These are phyloP conservation scores for Plasmodium knowlesi DNA, from an alignment of 169 alveolate species.

Conservation along the genomic window DNA sequence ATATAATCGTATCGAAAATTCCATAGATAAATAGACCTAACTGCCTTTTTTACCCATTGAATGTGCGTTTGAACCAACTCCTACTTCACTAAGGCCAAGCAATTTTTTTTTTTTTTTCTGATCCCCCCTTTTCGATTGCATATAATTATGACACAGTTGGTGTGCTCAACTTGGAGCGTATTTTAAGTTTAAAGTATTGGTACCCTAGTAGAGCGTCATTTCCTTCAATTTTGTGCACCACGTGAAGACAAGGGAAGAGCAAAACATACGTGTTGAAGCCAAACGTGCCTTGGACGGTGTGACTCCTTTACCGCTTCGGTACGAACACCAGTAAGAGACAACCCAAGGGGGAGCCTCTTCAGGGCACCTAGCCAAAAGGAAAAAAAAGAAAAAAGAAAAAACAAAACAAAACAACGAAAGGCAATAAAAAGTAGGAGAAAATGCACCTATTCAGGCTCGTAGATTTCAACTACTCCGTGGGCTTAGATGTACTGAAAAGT, in stretches of 20 bases:
- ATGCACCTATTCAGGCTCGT: constrained; percentile 23
- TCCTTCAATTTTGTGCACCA: neutral
- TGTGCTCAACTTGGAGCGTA: neutral
- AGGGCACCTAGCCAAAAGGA: neutral
- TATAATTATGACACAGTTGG: neutral
- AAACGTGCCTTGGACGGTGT: neutral
- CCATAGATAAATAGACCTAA: neutral
- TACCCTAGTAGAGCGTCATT: neutral
- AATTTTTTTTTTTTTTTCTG: neutral
- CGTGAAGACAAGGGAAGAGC: neutral
- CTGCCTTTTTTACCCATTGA: neutral
- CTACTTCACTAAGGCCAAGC: neutral
- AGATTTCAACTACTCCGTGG: constrained; percentile 21
- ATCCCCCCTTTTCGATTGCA: neutral
- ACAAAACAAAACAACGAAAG: neutral
- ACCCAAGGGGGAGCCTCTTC: neutral
- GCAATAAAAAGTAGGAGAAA: neutral
- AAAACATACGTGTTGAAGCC: neutral
- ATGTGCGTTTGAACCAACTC: neutral
- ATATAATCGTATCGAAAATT: neutral
- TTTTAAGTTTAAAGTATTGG: neutral
- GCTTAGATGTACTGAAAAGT: constrained; percentile 24
- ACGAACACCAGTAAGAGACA: neutral
- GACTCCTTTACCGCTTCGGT: neutral
- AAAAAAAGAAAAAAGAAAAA: neutral